Evolutionary conservation across 1,139 yeast species (phyloP).

Genomic region (Casaregolazyma suthepensis): DNA sequence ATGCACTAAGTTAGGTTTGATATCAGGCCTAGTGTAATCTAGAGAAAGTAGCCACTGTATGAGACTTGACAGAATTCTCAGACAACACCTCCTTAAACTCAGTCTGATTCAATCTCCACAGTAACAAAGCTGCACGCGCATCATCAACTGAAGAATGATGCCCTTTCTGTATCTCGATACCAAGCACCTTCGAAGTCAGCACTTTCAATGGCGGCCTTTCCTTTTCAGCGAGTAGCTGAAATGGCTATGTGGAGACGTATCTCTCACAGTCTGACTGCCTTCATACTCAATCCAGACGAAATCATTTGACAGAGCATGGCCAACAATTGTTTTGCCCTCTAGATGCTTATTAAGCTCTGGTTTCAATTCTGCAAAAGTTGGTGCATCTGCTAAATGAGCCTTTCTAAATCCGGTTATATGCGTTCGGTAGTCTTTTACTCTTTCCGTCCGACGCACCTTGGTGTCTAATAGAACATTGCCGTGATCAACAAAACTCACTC

Average conservation of each 20-base stretch:
- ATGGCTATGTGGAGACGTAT: conserved; percentile 60
- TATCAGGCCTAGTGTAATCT: too few relatives aligned
- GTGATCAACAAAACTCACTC: conserved; percentile 81
- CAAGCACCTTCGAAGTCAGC: conserved; percentile 51
- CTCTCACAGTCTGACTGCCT: conserved; percentile 57
- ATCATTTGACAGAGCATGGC: conserved; percentile 83
- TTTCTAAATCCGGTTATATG: conserved; percentile 90
- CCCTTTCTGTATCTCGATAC: conserved; percentile 62
- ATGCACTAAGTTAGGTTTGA: too few relatives aligned
- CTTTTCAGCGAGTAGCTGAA: conserved; percentile 59
- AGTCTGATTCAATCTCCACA: conserved; percentile 44
- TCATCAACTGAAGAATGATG: conserved; percentile 88
- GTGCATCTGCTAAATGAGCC: conserved; percentile 58
- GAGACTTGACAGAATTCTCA: too few relatives aligned
- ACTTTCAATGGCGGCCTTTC: conserved; percentile 66
- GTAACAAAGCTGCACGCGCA: conserved; percentile 79
- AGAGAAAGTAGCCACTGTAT: too few relatives aligned
- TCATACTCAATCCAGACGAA: conserved; percentile 58
- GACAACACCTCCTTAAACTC: neutral
- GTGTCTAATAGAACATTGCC: conserved; percentile 68
- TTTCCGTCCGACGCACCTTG: conserved; percentile 67
- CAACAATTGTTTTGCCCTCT: conserved; percentile 46
- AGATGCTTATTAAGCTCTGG: conserved; percentile 43
- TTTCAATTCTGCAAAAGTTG: conserved; percentile 63
- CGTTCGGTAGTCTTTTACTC: conserved; percentile 87